Evolutionary conservation across 2,329 filamentous ascomycete species (phyloP).

Genomic region (Phaeosphaeria sp.): DNA sequence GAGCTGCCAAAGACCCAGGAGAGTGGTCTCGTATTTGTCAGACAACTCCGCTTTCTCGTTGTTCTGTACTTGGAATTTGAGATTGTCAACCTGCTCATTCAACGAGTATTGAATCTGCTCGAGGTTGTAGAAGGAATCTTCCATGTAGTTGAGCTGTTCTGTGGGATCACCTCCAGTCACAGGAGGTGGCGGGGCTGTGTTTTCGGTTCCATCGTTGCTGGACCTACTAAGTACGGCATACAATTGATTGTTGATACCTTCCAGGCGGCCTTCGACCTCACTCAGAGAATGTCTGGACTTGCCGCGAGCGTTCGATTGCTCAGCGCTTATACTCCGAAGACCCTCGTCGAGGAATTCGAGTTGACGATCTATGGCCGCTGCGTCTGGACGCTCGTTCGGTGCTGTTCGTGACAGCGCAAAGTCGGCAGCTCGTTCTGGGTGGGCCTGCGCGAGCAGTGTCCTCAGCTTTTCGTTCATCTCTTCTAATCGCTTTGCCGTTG

Average conservation of each 20-base stretch:
- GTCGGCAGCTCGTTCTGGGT: conserved; percentile 56
- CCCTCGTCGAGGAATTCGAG: conserved; percentile 75
- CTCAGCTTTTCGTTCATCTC: conserved; percentile 71
- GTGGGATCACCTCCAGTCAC: conserved; percentile 64
- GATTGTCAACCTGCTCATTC: conserved; percentile 36
- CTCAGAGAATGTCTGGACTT: conserved; percentile 36
- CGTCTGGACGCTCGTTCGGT: conserved; percentile 9
- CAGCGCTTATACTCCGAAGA: conserved; percentile 65
- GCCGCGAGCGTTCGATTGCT: conserved; percentile 53
- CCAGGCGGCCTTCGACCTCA: conserved; percentile 49
- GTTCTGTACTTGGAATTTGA: conserved; percentile 24
- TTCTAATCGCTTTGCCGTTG: conserved; percentile 71
- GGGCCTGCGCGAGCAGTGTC: conserved; percentile 69
- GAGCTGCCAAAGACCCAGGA: conserved; percentile 61
- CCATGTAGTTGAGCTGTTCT: conserved; percentile 72
- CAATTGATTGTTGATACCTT: conserved; percentile 67
- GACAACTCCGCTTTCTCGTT: conserved; percentile 31
- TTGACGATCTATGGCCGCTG: conserved; percentile 58
- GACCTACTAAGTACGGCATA: conserved; percentile 53
- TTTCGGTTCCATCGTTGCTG: conserved; percentile 59
- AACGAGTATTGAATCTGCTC: conserved; percentile 43
- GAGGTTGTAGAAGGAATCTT: conserved; percentile 62
- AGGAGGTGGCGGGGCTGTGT: conserved; percentile 65
- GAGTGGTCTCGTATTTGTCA: conserved; percentile 57
- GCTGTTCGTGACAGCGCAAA: conserved; percentile 36